phyloP scores from a whole-genome alignment of 1,284 basidiomycete genomes.

The Rhodotorula sp. region DNA sequence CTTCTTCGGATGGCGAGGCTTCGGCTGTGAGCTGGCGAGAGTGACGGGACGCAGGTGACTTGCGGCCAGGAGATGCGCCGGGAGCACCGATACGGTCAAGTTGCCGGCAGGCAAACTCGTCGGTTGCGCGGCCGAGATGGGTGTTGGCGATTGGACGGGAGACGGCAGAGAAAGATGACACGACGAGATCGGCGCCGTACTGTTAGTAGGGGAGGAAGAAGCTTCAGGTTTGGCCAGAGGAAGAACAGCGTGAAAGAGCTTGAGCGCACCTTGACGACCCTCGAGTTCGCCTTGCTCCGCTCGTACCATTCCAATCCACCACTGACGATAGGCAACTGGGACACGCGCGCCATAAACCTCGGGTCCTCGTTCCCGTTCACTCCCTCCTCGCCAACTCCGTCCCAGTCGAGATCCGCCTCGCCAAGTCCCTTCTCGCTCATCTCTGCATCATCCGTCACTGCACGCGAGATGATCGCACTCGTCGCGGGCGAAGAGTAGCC shows the following conservation, averaged over 20 bases:
- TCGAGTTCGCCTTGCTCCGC: constrained; percentile 70
- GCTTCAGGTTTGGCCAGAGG: too few relatives aligned
- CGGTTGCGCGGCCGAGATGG: constrained; percentile 61
- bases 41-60: background rate
- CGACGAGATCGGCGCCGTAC: constrained; percentile 86
- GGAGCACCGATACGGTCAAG: constrained; percentile 59
- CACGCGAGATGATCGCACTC: constrained; percentile 1
- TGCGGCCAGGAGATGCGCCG: constrained; percentile 14
- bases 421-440: constrained; percentile 4
- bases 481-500: constrained; percentile 15
- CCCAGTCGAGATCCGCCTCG: background rate
- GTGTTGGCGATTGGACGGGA: constrained; percentile 80
- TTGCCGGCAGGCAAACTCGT: constrained; percentile 82
- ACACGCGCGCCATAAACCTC: constrained; percentile 58
- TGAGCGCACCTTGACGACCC: constrained; percentile 66
- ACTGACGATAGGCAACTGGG: constrained; percentile 61
- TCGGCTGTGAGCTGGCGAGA: background rate
- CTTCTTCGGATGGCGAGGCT: background rate
- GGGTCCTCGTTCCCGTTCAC: constrained; percentile 18
- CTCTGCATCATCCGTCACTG: background rate
- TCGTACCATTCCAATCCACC: constrained; percentile 71
- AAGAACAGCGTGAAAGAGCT: background rate
- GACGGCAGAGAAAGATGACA: constrained; percentile 76
- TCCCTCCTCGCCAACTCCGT: background rate
- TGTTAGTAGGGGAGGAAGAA: constrained; percentile 44